Evolutionary conservation across 495 filamentous ascomycete genomes (phyloP), one percentile per base, ranked within the genome.

Genomic region (Penicillium goetzii): DNA sequence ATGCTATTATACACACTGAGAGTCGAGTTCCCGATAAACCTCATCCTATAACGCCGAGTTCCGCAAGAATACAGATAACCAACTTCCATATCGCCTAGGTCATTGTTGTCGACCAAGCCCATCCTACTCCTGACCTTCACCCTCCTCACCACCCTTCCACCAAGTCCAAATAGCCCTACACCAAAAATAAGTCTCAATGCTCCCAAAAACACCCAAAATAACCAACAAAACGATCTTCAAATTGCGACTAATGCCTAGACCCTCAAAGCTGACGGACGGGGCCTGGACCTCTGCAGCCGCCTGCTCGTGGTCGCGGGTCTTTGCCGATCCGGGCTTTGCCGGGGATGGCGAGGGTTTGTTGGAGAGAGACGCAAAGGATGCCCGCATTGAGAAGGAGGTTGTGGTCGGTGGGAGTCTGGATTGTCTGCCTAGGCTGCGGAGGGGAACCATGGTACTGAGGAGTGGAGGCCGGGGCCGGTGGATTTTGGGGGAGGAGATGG

Each of bases 141-240:
- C 43, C 19, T 47, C 19, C 21, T 47, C 21, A 10, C 43, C 32
- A 54, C 61, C 57, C 14, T 56, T 62, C 66, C 63, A 71, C 68
- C 71, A 89, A 66, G 90, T 87, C 60, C 79, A 78, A 47, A 85
- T 83, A 4, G 89, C 88, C 73, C 91, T 75, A 72, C 91, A 91
- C 40, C 91, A 89, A 43, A 91, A 88, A 64, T 85, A 91, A 0
- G 87, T 87, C 6, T 89, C 90, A 58, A 93, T 85, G 1, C 59
- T 61, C 3, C 68, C 66, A 49, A 69, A 63, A 11, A 66, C 56
- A 25, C 58, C 25, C 28, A 74, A 43, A 11, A 70, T 40, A 7
- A 40, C 54, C 19, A 68, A 12, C 21, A 72, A 56, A 28, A 72
- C 47, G 25, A 67, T 26, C 45, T 62, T 74, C 52, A 67, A 59